These are phyloP conservation scores for Parafenestella ontariensis DNA, from an alignment of 2,329 filamentous ascomycete genomes.

Conservation along the genomic window DNA sequence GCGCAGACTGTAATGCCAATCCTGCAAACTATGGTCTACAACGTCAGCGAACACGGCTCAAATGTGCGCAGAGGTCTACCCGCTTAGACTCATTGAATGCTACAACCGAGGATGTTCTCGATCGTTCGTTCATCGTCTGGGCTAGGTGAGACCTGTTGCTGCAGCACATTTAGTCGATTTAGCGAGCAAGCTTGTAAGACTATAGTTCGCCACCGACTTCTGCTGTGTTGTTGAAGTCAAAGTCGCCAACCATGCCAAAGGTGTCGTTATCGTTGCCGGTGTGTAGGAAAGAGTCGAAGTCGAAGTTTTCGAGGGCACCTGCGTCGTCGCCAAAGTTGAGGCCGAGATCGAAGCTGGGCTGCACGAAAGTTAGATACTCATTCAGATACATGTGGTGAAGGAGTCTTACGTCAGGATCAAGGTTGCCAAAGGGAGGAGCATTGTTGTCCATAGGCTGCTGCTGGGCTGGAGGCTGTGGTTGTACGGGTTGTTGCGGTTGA, in stretches of 20 bases:
- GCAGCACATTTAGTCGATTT: conserved; percentile 1
- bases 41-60: conserved; percentile 2
- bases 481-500: conserved; percentile 39
- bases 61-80: neutral
- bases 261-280: conserved; percentile 56
- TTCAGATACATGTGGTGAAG: neutral
- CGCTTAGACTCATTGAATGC: neutral
- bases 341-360: conserved; percentile 49
- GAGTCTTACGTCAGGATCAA: conserved; percentile 46
- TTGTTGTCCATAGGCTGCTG: conserved; percentile 45
- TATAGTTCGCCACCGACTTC: conserved; percentile 26
- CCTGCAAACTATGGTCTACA: neutral
- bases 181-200: neutral
- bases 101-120: neutral
- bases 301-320: conserved; percentile 73
- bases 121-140: neutral
- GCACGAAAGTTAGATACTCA: conserved; percentile 36
- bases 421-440: conserved; percentile 49
- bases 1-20: neutral
- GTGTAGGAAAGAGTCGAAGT: conserved; percentile 72
- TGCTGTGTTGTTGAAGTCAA: conserved; percentile 45
- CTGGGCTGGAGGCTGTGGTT: conserved; percentile 42
- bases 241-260: conserved; percentile 43
- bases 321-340: conserved; percentile 56
- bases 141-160: neutral